Evolutionary conservation across 768 basidiomycete species (phyloP).

Genomic region (Pleurotus cornucopiae): DNA sequence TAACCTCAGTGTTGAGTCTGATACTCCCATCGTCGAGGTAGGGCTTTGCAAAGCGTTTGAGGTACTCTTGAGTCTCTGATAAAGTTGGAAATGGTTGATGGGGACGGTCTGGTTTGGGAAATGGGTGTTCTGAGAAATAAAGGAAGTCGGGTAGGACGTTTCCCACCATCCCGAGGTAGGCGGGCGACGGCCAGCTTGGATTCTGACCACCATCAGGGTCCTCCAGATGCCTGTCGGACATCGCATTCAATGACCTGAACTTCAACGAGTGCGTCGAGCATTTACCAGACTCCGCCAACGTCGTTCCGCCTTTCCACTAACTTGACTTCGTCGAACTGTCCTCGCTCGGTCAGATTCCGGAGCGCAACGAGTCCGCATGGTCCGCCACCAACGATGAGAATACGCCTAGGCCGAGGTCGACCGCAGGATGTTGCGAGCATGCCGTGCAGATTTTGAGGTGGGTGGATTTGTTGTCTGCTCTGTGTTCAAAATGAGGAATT

Average conservation of each 20-base stretch:
- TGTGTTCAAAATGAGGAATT: too few relatives aligned
- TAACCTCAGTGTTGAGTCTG: slow-evolving; percentile 36
- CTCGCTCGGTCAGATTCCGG: slow-evolving; percentile 41
- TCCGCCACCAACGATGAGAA: slow-evolving; percentile 45
- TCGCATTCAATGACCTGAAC: not conserved
- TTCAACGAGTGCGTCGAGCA: not conserved
- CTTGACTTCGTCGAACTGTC: slow-evolving; percentile 37
- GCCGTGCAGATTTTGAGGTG: too few relatives aligned
- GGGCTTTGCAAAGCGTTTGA: slow-evolving; percentile 29
- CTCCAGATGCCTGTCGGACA: slow-evolving; percentile 27
- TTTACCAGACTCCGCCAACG: slow-evolving; percentile 50
- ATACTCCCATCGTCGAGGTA: slow-evolving; percentile 28
- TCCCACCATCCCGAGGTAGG: slow-evolving; percentile 44
- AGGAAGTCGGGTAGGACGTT: slow-evolving; percentile 46
- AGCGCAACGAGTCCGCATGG: slow-evolving; percentile 44
- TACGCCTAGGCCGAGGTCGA: slow-evolving; percentile 18
- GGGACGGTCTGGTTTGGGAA: slow-evolving; percentile 25
- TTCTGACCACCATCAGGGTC: slow-evolving; percentile 10
- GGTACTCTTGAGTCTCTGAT: slow-evolving; percentile 31
- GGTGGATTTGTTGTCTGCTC: too few relatives aligned
- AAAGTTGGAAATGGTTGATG: slow-evolving; percentile 38
- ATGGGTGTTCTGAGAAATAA: slow-evolving; percentile 31
- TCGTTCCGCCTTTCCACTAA: slow-evolving; percentile 43
- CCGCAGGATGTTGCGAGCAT: too few relatives aligned
- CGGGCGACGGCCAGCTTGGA: slow-evolving; percentile 42